Base-by-base conservation (phyloP, 2,329 filamentous ascomycete species). In the Fusarium aywerte region DNA sequence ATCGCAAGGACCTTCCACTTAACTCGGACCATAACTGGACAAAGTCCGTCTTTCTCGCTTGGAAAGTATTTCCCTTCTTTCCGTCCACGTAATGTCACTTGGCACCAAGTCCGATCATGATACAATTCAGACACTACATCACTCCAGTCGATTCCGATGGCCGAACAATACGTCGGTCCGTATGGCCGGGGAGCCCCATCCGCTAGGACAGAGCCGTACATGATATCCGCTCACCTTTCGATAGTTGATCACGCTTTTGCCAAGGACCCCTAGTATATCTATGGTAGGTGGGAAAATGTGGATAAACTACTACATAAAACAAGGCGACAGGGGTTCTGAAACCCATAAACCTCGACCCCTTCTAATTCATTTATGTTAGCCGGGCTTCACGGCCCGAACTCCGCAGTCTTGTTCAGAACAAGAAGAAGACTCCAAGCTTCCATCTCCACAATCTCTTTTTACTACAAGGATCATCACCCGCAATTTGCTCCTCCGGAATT, bases 221-320 rank as follows among this genome's bases (percentile, higher is more conserved):
- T 49, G 10, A 36, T 38, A 49, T 49, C 45, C 45, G 45, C 45
- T 20, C 45, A 15, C 13, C 32, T 49, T 49, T 49, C 32, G 32
- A 38, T 49, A 38, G 45, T 21, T 43, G 40, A 43, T 43, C 40
- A 29, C 40, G 18, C n/a, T 49, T 18, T 20, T 25, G 45, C 45
- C 45, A 43, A 43, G 40, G 25, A 43, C n/a, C 40, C 40, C 25
- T 43, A 43, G 25, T 38, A 18, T 16, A n/a, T 15, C 15, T 15
- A 42, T 62, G 58, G 58, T 62, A 62, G 58, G 58, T 62, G 58
- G 58, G 31, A 62, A 62, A 62, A 42, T 43, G 39, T 59, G 57
- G 57, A 60, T 42, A 52, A 29, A 59, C 27, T 21, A 6, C 27
- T 15, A 32, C 38, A 44, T 23, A 27, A 29, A 53, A 29, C 25